phyloP scores from a whole-genome alignment of 108 stramenopile genomes.

The Seminavis robusta region DNA sequence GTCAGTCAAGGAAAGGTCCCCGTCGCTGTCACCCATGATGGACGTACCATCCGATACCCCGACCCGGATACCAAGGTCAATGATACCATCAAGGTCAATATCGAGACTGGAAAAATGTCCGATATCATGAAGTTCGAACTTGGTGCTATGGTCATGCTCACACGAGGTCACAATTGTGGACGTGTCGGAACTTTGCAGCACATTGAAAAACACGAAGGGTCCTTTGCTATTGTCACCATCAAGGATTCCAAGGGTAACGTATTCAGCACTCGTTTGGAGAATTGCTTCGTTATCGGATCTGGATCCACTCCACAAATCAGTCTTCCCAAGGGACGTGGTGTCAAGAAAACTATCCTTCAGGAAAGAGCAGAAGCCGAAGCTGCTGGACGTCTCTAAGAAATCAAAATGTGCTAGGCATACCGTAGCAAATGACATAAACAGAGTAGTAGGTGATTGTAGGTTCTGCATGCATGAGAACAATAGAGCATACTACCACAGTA shows the following conservation, averaged over 20 bases:
- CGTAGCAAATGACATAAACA: not conserved
- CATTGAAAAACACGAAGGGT: conserved; percentile 98
- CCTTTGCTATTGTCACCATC: conserved; percentile 97
- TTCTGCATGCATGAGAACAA: no score
- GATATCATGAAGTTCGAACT: conserved; percentile 96
- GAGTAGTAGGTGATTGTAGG: no score
- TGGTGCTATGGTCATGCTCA: conserved; percentile 96
- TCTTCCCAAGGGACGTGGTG: conserved; percentile 98
- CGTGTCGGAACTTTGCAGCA: conserved; percentile 95
- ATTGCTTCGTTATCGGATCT: conserved; percentile 95
- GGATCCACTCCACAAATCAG: conserved; percentile 87
- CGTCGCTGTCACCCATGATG: conserved; percentile 98
- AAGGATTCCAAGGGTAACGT: conserved; percentile 95
- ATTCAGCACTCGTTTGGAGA: conserved; percentile 94
- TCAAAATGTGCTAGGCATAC: not conserved
- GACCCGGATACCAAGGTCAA: conserved; percentile 98
- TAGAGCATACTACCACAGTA: no score
- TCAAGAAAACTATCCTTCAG: conserved; percentile 98
- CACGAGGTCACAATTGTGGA: conserved; percentile 95
- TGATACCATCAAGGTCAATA: conserved; percentile 97
- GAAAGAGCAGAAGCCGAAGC: conserved; percentile 90
- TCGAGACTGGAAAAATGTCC: conserved; percentile 93
- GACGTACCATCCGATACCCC: conserved; percentile 98
- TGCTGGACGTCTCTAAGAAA: conserved; percentile 65
- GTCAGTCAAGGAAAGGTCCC: conserved; percentile 94